phyloP scores from a whole-genome alignment of 2,329 filamentous ascomycete species.

The Pseudofabraea citricarpa region DNA sequence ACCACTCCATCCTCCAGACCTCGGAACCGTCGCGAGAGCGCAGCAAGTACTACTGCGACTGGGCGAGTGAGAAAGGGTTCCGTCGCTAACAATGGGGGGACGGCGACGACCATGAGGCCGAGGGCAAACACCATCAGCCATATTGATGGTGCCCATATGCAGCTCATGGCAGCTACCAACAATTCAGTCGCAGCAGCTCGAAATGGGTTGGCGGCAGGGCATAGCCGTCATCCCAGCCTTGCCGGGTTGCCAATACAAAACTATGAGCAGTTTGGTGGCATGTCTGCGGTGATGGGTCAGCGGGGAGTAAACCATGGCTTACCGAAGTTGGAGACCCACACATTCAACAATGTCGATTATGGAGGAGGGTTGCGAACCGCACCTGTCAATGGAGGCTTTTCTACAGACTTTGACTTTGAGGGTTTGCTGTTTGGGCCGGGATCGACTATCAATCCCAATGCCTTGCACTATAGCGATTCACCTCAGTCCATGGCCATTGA shows the following conservation, averaged over 20 bases:
- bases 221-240: constrained; percentile 71
- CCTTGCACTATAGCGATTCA: constrained; percentile 79
- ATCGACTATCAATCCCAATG: constrained; percentile 68
- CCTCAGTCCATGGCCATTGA: constrained; percentile 63
- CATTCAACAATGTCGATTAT: constrained; percentile 60
- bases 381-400: constrained; percentile 60
- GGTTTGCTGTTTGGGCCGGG: constrained; percentile 63
- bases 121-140: constrained; percentile 96
- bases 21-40: constrained; percentile 85
- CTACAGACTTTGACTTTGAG: constrained; percentile 65
- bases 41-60: constrained; percentile 63
- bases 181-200: constrained; percentile 42
- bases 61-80: constrained; percentile 90
- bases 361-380: constrained; percentile 72
- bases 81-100: constrained; percentile 54
- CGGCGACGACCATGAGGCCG: constrained; percentile 66
- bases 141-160: constrained; percentile 72
- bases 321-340: constrained; percentile 77
- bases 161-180: constrained; percentile 61
- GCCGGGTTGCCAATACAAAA: constrained; percentile 60
- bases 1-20: constrained; percentile 83
- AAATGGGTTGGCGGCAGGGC: constrained; percentile 45
- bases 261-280: constrained; percentile 63
- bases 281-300: constrained; percentile 64
- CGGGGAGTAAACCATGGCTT: constrained; percentile 64